Evolutionary conservation across 2,329 filamentous ascomycete species (phyloP).

Genomic region (Escovopsis sp.): DNA sequence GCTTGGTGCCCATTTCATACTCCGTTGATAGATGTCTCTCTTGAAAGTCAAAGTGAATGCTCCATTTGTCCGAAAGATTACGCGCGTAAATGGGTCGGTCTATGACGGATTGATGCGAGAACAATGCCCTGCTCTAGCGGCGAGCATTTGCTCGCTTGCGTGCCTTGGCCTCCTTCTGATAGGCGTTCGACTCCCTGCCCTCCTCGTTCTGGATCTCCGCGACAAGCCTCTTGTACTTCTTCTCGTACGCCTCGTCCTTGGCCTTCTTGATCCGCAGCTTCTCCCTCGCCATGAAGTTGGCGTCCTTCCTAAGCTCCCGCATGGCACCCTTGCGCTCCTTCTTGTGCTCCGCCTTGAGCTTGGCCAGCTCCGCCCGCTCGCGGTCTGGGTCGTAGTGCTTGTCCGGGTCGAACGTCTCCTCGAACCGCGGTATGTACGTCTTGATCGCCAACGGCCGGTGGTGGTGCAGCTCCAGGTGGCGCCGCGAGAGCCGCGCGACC

Average conservation of each 20-base stretch:
- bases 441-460: conserved; percentile 83
- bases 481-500: conserved; percentile 50
- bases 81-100: too few relatives aligned
- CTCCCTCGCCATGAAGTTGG: conserved; percentile 84
- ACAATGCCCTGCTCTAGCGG: conserved; percentile 2
- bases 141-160: conserved; percentile 46
- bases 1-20: too few relatives aligned
- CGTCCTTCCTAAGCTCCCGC: conserved; percentile 88
- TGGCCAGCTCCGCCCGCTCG: conserved; percentile 71
- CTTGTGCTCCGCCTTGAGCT: conserved; percentile 83
- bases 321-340: conserved; percentile 88
- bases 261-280: conserved; percentile 85
- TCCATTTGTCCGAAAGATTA: too few relatives aligned
- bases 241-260: conserved; percentile 85
- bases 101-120: too few relatives aligned
- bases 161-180: conserved; percentile 71
- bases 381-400: conserved; percentile 95
- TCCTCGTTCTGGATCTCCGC: conserved; percentile 95
- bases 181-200: conserved; percentile 70
- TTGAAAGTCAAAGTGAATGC: too few relatives aligned
- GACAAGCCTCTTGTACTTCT: conserved; percentile 83
- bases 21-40: too few relatives aligned
- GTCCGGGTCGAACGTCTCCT: conserved; percentile 84
- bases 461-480: conserved; percentile 75
- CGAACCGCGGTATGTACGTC: conserved; percentile 81